Percentiles rank a stretch among this genome's conserved stretches.
Evolutionary conservation across 352 stramenopile genomes (phyloP).

Genomic region (Phytophthora pseudosyringae): DNA sequence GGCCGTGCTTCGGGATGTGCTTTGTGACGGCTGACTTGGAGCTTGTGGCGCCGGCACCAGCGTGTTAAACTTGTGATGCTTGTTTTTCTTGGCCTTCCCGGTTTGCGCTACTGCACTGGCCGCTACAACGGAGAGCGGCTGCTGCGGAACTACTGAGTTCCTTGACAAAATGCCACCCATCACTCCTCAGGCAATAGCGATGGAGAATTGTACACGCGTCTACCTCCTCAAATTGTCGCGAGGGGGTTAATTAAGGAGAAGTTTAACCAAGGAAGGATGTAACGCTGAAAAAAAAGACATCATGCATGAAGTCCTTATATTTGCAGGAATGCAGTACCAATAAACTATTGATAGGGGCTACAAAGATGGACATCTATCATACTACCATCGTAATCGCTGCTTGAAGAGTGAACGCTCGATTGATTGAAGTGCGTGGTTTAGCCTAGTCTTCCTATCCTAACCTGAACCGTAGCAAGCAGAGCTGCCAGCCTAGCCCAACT

Average conservation of each 20-base stretch:
- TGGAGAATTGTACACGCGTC: neutral
- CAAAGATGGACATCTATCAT: neutral
- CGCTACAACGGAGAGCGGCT: constrained; percentile 39
- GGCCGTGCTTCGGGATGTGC: neutral
- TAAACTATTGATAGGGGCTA: constrained; percentile 10
- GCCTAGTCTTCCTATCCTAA: constrained; percentile 5
- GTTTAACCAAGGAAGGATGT: neutral
- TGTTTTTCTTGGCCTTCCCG: constrained; percentile 34
- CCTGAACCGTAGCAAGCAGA: neutral
- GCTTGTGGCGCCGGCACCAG: constrained; percentile 45
- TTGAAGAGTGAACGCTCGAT: neutral
- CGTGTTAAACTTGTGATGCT: constrained; percentile 47
- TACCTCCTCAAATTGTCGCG: neutral
- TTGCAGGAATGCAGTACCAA: neutral
- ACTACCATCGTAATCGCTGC: neutral
- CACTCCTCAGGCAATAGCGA: constrained; percentile 1
- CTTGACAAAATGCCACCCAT: constrained; percentile 59
- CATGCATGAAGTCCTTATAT: constrained; percentile 6
- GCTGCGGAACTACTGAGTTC: constrained; percentile 52
- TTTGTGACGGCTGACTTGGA: constrained; percentile 5
- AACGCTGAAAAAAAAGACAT: neutral
- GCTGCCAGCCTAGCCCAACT: constrained; percentile 41
- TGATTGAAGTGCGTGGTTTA: neutral
- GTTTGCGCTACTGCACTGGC: constrained; percentile 14
- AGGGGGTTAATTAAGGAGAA: neutral